Evolutionary conservation across 163 green algal species (phyloP).

Genomic region (Trebouxiophyceae sp.): DNA sequence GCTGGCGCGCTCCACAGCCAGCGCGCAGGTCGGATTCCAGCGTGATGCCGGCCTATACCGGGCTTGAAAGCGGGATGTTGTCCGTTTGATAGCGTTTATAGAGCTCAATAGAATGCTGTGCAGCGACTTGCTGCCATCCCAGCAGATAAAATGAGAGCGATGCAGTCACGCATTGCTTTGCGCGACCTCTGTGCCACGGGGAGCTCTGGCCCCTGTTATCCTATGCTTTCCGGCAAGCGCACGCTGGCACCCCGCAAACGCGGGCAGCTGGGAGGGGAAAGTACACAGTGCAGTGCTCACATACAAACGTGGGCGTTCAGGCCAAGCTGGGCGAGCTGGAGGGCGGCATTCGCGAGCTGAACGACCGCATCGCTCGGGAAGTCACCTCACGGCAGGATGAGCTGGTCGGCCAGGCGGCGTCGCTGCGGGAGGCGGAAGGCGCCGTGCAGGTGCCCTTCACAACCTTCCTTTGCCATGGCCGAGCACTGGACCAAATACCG

Average conservation of each 20-base stretch:
- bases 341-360: conserved; percentile 48
- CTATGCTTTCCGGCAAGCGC: too few relatives aligned
- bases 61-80: neutral
- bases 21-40: neutral
- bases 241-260: too few relatives aligned
- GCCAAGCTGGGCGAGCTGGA: conserved; percentile 56
- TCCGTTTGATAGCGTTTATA: neutral
- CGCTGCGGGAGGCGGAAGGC: conserved; percentile 57
- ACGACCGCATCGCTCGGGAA: conserved; percentile 37
- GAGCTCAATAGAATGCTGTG: too few relatives aligned
- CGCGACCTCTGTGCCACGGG: neutral
- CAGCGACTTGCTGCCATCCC: neutral
- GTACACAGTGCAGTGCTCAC: neutral
- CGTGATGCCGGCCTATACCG: neutral
- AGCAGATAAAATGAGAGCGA: neutral
- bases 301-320: conserved; percentile 36
- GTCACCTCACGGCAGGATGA: conserved; percentile 42
- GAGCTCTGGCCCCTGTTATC: too few relatives aligned
- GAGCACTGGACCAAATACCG: too few relatives aligned
- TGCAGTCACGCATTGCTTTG: neutral
- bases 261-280: too few relatives aligned
- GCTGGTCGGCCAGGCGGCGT: conserved; percentile 38
- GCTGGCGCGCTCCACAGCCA: neutral
- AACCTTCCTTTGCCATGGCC: too few relatives aligned
- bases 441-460: conserved; percentile 39